Evolutionary conservation across 257 asterid species (phyloP).

Genomic region (Jaltomata sinuosa): DNA sequence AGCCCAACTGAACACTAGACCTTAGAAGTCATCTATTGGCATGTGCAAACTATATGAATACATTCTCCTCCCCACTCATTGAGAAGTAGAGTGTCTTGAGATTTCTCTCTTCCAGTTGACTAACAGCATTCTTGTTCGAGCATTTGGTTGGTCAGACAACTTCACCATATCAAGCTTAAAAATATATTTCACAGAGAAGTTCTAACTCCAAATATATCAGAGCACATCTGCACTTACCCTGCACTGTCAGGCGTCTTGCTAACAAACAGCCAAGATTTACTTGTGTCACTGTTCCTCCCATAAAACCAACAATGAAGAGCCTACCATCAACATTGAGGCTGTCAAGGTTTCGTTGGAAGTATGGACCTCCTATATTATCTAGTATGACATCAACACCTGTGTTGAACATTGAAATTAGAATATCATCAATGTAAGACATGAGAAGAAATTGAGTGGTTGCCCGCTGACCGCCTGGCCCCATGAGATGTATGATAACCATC

Average conservation of each 20-base stretch:
- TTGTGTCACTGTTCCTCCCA: conserved; percentile 73
- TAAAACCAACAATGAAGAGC: conserved; percentile 86
- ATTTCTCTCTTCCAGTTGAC: background rate
- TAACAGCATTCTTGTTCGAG: background rate
- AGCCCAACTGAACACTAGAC: background rate
- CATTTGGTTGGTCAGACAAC: background rate
- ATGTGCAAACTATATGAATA: background rate
- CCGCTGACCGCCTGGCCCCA: background rate
- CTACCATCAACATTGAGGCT: conserved; percentile 72
- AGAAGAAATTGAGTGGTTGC: background rate
- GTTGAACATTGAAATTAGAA: background rate
- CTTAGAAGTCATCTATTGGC: background rate
- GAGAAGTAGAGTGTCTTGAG: background rate
- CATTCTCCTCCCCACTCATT: background rate
- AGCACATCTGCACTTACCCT: conserved; percentile 33
- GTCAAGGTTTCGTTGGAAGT: conserved; percentile 66
- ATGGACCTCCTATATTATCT: conserved; percentile 73
- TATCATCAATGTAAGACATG: background rate
- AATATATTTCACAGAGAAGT: background rate
- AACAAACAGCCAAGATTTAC: conserved; percentile 58
- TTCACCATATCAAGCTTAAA: background rate
- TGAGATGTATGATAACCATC: background rate
- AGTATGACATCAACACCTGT: conserved; percentile 92
- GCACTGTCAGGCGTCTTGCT: conserved; percentile 74
- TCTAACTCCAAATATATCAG: background rate